Evolutionary conservation across 176 grass and related monocot genomes (phyloP).

Genomic region (Aegilops umbellulata): DNA sequence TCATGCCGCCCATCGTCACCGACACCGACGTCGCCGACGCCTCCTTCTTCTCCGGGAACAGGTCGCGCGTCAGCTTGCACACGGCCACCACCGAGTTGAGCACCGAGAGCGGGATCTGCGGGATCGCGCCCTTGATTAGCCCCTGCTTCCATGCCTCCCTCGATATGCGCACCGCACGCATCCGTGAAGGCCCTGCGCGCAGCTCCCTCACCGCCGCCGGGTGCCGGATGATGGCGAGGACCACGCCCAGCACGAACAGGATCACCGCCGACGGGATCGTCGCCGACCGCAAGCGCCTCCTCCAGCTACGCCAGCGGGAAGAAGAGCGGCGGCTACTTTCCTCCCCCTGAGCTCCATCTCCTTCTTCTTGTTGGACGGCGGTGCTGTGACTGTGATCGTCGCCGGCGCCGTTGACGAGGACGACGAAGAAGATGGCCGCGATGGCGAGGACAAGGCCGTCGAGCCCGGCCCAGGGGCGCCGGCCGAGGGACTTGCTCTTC

Average conservation of each 20-base stretch:
- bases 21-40: conserved; percentile 66
- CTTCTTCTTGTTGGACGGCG: too few species aligned
- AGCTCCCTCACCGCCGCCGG: conserved; percentile 61
- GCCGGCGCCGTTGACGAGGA: too few species aligned
- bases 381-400: too few species aligned
- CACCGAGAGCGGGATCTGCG: conserved; percentile 68
- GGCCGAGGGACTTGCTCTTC: too few species aligned
- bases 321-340: too few species aligned
- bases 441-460: too few species aligned
- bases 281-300: conserved; percentile 10
- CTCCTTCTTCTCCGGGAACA: conserved; percentile 55
- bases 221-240: conserved; percentile 53
- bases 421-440: too few species aligned
- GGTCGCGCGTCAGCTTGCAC: conserved; percentile 70
- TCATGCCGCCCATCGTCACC: conserved; percentile 81
- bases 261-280: conserved; percentile 63
- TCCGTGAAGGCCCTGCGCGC: conserved; percentile 45
- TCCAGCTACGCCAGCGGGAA: neutral
- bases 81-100: conserved; percentile 82
- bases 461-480: too few species aligned
- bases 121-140: conserved; percentile 62
- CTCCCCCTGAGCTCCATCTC: too few species aligned
- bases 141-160: conserved; percentile 72
- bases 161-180: conserved; percentile 57
- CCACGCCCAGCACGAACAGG: conserved; percentile 67